Percentiles rank a stretch among this genome's conserved stretches.
Evolutionary conservation across 192 early-diverging fungal species (phyloP).

Genomic region (Geosiphon pyriformis): DNA sequence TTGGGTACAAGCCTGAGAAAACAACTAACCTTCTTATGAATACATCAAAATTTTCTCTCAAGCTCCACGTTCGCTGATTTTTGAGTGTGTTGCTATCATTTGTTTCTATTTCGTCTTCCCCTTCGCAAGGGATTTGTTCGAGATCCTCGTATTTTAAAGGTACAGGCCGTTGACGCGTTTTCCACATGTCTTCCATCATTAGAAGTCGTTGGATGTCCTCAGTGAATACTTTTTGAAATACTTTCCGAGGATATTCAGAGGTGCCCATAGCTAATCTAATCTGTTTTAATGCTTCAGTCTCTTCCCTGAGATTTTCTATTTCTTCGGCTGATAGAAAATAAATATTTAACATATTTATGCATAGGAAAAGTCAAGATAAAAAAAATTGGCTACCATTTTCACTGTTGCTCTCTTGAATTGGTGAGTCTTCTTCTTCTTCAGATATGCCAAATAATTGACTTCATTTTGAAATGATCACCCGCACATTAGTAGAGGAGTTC

Average conservation of each 20-base stretch:
- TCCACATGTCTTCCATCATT: conserved; percentile 88
- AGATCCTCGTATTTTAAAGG: conserved; percentile 58
- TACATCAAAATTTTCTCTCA: conserved; percentile 63
- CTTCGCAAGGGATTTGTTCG: not conserved
- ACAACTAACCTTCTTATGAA: conserved; percentile 65
- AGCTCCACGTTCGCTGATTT: conserved; percentile 67
- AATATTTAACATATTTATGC: not conserved
- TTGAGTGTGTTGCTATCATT: conserved; percentile 34
- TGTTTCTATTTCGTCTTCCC: conserved; percentile 23
- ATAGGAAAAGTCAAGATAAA: not conserved
- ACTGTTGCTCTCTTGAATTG: conserved; percentile 27
- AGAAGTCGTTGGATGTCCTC: conserved; percentile 76
- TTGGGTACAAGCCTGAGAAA: not conserved
- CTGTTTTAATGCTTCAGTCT: conserved; percentile 63
- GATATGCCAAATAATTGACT: conserved; percentile 74
- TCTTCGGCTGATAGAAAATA: conserved; percentile 54
- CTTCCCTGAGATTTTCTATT: conserved; percentile 62
- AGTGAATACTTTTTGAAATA: conserved; percentile 80
- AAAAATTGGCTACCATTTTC: conserved; percentile 44
- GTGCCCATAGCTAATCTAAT: conserved; percentile 60
- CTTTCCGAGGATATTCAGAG: conserved; percentile 50
- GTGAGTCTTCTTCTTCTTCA: conserved; percentile 49
- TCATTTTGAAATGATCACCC: conserved; percentile 8
- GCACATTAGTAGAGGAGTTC: too few species aligned
- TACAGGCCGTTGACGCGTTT: conserved; percentile 58